Conservation (phyloP, 306 rosid species). For the Luffa acutangula region DNA sequence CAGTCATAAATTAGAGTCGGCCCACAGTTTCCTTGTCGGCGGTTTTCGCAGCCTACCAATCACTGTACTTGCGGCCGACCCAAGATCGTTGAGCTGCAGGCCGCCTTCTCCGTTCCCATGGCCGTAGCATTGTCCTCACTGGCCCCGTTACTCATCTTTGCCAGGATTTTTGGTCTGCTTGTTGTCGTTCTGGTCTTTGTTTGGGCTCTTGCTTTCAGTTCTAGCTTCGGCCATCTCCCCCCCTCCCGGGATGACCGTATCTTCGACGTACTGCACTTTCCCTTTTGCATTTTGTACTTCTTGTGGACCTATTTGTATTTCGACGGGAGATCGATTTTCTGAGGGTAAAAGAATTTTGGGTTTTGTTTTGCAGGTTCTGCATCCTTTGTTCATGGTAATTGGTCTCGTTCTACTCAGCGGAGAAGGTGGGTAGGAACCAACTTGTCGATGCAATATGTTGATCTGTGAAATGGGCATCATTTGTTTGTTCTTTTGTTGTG, state of each 20-base stretch:
- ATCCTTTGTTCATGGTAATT: conserved; percentile 83
- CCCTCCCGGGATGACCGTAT: conserved; percentile 34
- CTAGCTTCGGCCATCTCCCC: conserved; percentile 54
- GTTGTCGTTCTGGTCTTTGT: conserved; percentile 50
- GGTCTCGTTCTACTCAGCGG: conserved; percentile 81
- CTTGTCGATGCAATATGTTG: background rate
- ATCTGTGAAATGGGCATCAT: conserved; percentile 7
- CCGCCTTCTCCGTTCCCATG: conserved; percentile 22
- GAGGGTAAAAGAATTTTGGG: background rate
- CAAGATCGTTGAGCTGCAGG: conserved; percentile 1
- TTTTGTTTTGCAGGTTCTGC: conserved; percentile 51
- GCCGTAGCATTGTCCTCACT: conserved; percentile 25
- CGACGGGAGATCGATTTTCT: background rate
- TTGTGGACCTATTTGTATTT: background rate
- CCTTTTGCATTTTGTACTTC: background rate
- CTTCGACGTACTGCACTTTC: conserved; percentile 33
- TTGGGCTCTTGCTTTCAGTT: conserved; percentile 58
- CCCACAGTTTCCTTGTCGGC: conserved; percentile 30
- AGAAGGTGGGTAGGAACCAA: conserved; percentile 45
- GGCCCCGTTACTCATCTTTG: conserved; percentile 34
- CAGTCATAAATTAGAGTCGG: background rate
- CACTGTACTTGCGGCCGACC: background rate
- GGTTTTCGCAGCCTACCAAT: background rate
- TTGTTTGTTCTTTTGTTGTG: background rate
- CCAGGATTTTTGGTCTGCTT: conserved; percentile 44